phyloP scores from a whole-genome alignment of 108 stramenopile species.

The Licmophora abbreviata region DNA sequence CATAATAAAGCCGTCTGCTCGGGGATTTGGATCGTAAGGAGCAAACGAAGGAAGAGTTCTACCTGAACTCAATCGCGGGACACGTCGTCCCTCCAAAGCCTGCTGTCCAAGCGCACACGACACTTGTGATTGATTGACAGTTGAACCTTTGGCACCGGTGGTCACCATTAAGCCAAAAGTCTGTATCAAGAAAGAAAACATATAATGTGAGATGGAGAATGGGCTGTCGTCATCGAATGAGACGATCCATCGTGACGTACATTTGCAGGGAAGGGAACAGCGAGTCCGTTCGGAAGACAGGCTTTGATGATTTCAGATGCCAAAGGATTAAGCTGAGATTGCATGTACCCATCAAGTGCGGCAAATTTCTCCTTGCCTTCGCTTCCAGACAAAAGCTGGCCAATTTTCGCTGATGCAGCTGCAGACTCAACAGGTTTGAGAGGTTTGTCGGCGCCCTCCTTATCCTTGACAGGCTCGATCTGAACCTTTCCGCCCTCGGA shows the following conservation, averaged over 20 bases:
- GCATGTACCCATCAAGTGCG: constrained; percentile 92
- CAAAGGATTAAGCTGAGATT: constrained; percentile 86
- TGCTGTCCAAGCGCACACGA: constrained; percentile 99
- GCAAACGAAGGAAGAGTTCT: constrained; percentile 96
- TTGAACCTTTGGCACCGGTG: constrained; percentile 98
- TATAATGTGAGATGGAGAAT: constrained; percentile 1
- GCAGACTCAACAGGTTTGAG: constrained; percentile 82
- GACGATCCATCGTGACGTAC: too few relatives aligned
- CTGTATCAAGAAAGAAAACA: too few relatives aligned
- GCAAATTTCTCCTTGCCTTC: constrained; percentile 83
- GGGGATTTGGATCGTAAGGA: constrained; percentile 92
- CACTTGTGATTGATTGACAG: constrained; percentile 98
- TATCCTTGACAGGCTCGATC: constrained; percentile 45
- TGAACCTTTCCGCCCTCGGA: constrained; percentile 87
- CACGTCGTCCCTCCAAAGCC: constrained; percentile 98
- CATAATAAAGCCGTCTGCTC: constrained; percentile 98
- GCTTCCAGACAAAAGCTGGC: constrained; percentile 62
- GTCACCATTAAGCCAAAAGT: constrained; percentile 97
- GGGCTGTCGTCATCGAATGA: neutral
- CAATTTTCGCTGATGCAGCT: constrained; percentile 64
- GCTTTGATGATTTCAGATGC: constrained; percentile 90
- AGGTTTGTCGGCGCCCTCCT: constrained; percentile 25
- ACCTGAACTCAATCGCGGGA: constrained; percentile 95
- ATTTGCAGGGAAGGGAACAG: constrained; percentile 94
- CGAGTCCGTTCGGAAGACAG: constrained; percentile 93